phyloP scores from a whole-genome alignment of 805 yeast species.

The Barnettozyma pratensis region DNA sequence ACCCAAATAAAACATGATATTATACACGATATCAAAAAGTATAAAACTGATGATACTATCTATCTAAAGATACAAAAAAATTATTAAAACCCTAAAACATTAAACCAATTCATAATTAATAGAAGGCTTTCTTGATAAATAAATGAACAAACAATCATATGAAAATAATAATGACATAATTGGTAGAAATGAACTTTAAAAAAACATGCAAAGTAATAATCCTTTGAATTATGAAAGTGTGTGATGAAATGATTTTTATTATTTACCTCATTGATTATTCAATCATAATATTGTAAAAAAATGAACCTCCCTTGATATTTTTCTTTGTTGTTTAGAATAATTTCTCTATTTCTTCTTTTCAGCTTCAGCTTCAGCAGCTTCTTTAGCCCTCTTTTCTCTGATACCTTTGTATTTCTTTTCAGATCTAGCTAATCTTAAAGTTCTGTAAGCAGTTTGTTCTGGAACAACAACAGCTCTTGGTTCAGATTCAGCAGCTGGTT shows the following conservation, averaged over 20 bases:
- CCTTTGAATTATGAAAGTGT: too few relatives aligned
- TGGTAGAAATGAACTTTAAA: too few relatives aligned
- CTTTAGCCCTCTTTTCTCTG: constrained; percentile 95
- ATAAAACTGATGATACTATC: too few relatives aligned
- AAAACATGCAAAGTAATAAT: too few relatives aligned
- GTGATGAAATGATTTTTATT: too few relatives aligned
- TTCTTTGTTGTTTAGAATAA: neutral
- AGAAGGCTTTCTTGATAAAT: neutral
- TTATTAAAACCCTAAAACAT: constrained; percentile 2
- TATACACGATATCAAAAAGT: constrained; percentile 4
- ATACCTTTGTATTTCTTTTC: constrained; percentile 87
- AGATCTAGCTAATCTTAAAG: constrained; percentile 90
- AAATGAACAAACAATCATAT: too few relatives aligned
- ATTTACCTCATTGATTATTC: neutral
- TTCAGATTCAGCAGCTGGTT: constrained; percentile 63
- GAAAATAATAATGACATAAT: too few relatives aligned
- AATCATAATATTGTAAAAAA: neutral
- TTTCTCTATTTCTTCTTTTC: constrained; percentile 83
- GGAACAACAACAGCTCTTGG: constrained; percentile 81
- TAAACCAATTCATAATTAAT: constrained; percentile 4
- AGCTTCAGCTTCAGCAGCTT: constrained; percentile 97
- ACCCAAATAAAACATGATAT: constrained; percentile 7
- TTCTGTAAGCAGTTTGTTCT: constrained; percentile 79
- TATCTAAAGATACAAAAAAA: neutral
- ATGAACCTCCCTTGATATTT: too few relatives aligned